Evolutionary conservation across 352 stramenopile species (phyloP), one percentile per base, ranked within the genome.

Genomic region (Phytophthora hibernalis): DNA sequence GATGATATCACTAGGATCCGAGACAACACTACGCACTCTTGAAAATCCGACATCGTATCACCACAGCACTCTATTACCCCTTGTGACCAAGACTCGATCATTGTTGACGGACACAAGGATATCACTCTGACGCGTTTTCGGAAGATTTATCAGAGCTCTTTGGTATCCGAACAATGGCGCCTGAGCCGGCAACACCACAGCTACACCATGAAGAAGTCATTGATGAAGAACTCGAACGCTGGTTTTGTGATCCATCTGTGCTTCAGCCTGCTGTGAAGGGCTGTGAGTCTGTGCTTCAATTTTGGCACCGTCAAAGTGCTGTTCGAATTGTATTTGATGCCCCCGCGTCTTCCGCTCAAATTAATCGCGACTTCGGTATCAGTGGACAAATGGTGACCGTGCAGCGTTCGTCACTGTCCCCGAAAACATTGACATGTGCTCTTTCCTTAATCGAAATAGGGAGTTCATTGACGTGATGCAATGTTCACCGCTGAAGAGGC

Each of bases 401-500:
- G 4, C 42, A 61, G 42, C 54, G 30, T 13, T n/a, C 42, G 3
- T 61, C 28, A n/a, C 21, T 61, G 15, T 53, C 54, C 5, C 40
- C 15, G 42, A 61, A 31, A 61, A 53, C n/a, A 54, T 53, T 24
- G 54, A 53, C 43, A 53, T 61, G 54, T 61, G 42, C 13, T 35
- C 12, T 3, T 61, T 52, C 30, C 20, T 58, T 4, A 48, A 58
- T n/a, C 21, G 51, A 3, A 49, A 37, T 35, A 35, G 51, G 13
- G 15, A 45, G 4, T 38, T 58, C 13, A 45, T 58, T n/a, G 51
- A 49, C 16, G 51, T 58, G 13, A 58, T 21, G 21, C 51, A 58
- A 11, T 58, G 28, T 18, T 33, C 42, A n/a, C 53, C 48, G 15
- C 11, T 62, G 22, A 21, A 35, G 52, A 59, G 26, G 38, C 52